Conservation (phyloP, 225 moss, liverwort and hornwort species). For the Pleurozium schreberi region DNA sequence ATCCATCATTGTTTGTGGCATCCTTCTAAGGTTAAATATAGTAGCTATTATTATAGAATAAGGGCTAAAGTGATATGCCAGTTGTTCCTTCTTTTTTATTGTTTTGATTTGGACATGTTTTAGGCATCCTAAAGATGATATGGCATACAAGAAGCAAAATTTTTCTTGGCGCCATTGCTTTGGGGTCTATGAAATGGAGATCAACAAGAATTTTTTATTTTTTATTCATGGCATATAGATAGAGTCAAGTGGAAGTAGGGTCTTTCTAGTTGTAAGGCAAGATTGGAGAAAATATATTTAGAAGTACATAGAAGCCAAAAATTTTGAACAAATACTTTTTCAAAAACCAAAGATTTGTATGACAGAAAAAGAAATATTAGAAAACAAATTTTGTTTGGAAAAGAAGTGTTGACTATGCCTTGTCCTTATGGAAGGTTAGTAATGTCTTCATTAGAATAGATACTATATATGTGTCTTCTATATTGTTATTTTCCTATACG, state of each 20-base stretch:
- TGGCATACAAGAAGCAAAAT: neutral
- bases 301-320: neutral
- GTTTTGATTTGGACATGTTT: neutral
- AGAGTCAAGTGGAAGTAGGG: neutral
- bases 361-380: too few species aligned
- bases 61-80: too few species aligned
- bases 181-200: neutral
- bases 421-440: fast-evolving
- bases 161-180: neutral
- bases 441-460: neutral
- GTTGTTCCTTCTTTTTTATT: neutral
- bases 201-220: neutral
- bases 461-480: neutral
- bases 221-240: neutral
- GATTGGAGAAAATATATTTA: neutral
- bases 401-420: fast-evolving
- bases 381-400: neutral
- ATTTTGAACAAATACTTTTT: neutral
- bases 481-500: neutral
- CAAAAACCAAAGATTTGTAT: neutral
- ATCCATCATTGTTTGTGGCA: neutral
- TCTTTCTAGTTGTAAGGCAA: fast-evolving
- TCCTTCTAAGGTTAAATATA: neutral
- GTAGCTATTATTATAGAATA: neutral
- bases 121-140: neutral